Evolutionary conservation across 2,329 filamentous ascomycete genomes (phyloP), one percentile per base, ranked within the genome.

Genomic region (Exserohilum rostratum): DNA sequence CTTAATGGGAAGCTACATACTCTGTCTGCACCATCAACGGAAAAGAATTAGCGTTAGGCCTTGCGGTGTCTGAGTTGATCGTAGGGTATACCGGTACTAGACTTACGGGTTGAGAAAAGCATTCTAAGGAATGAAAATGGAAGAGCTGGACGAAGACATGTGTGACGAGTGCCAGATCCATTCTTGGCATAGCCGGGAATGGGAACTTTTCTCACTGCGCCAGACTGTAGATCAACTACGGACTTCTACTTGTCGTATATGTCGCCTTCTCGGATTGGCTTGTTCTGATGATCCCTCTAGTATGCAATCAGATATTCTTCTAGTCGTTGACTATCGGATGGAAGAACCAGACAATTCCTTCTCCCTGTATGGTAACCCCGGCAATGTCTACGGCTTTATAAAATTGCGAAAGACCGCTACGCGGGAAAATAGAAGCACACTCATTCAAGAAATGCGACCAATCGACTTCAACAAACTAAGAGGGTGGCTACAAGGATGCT

Each of bases 401-500:
- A 17, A 18, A 13, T 17, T 6, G 6, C 11, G 33, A 17, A 35
- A 18, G 6, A 11, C 30, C 11, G 4, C 30, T 25, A 7, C 33
- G 5, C 33, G 33, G 12, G 7, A 35, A 17, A 15, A 35, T 7
- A 2, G 7, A 6, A 3, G n/a, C 3, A 13, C n/a, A 17, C 5
- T 13, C 5, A n/a, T 35, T 4, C 33, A 10, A 35, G 17, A 18
- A 17, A 35, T 10, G 15, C 33, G 12, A 18, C 15, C 9, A 2
- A 17, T 18, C 6, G 2, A 9, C 1, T 13, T 31, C 5, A 15
- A 12, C 2, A 0, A 2, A 2, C 6, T 31, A 0, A 13, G 6
- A 3, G 1, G 0, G 18, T 6, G 1, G 1, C n/a, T 44, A 7
- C 25, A 27, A 13, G 13, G 1, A 2, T 44, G 27, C 5, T 18